Evolutionary conservation across 306 rosid species (phyloP), one percentile per base, ranked within the genome.

Genomic region (Pyrus bretschneideri): DNA sequence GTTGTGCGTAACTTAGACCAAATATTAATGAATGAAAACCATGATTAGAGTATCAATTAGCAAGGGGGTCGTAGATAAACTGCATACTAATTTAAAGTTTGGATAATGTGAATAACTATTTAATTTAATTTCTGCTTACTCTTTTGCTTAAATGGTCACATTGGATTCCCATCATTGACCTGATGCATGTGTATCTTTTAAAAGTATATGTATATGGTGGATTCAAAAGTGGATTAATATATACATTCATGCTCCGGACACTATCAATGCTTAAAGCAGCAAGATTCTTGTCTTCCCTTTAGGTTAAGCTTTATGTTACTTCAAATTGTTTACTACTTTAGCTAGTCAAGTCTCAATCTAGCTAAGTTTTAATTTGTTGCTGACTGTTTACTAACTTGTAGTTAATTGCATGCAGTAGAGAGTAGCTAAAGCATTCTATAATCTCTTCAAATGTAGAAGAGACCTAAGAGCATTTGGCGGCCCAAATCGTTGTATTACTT

Each of bases 161-260:
- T 88, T 79, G 96, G 93, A 91, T 91, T 85, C 96, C 85, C 82
- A 30, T 76, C 40, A 72, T 76, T 89, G 86, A 87, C 83, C 83
- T 84, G 49, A 11, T 25, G 80, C 80, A 13, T n/a, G 81, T 82
- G 60, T 40, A 68, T 51, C 83, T 78, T 82, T 71, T 68, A 71
- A 83, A 85, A 80, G 86, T 78, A 74, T 54, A 9, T 17, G 65
- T 13, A 46, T 65, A 68, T 69, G 76, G 86, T 72, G 88, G 81
- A 79, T 49, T 81, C 75, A 84, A 88, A 88, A 88, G 90, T 58
- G n/a, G 27, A 57, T 27, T 30, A 40, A 49, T 51, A 46, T 23
- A 19, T 33, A 51, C 67, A 70, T 83, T 77, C 73, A 46, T 54
- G 67, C 82, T 81, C 85, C 12, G 11, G 25, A 23, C 63, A 73